These are phyloP conservation scores for Stentor roeselii DNA, from an alignment of 73 alveolate species.

Conservation along the genomic window DNA sequence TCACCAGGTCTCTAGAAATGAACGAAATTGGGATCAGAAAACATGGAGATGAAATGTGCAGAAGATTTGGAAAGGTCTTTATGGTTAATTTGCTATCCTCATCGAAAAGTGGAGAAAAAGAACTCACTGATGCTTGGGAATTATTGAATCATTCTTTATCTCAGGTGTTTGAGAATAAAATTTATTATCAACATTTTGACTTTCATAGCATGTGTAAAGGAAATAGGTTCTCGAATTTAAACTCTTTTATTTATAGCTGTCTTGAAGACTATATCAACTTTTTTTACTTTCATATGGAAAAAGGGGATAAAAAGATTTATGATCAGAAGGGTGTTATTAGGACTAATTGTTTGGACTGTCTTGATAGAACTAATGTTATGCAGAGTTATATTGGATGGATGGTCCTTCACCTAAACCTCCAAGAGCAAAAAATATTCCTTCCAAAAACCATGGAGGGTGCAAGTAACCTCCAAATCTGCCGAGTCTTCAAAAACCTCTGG, in stretches of 20 bases:
- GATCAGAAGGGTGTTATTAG: conserved; percentile 77
- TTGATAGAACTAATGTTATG: conserved; percentile 87
- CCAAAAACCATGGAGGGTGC: conserved; percentile 36
- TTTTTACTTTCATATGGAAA: conserved; percentile 30
- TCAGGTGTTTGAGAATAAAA: conserved; percentile 24
- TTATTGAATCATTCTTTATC: conserved; percentile 20
- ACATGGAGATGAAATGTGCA: conserved; percentile 47
- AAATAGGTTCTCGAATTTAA: conserved; percentile 41
- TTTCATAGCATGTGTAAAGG: conserved; percentile 60
- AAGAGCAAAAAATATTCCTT: conserved; percentile 30
- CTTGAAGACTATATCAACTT: conserved; percentile 36
- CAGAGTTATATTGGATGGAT: conserved; percentile 41
- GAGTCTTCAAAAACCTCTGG: conserved; percentile 61
- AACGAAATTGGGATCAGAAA: conserved; percentile 52
- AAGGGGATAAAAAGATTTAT: conserved; percentile 2
- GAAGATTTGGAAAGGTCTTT: conserved; percentile 47
- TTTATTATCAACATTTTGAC: conserved; percentile 54
- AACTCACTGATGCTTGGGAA: conserved; percentile 43
- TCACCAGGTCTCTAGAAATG: conserved; percentile 43
- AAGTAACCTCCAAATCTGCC: conserved; percentile 52
- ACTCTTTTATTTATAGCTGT: conserved; percentile 30
- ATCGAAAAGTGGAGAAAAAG: conserved; percentile 48
- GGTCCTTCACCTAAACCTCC: neutral
- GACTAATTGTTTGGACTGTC: conserved; percentile 89
- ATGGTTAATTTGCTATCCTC: conserved; percentile 56